A percentile compares a stretch with the other conserved stretches of the same genome.
phyloP scores from a whole-genome alignment of 495 filamentous ascomycete genomes.

The Neurospora pannonica region DNA sequence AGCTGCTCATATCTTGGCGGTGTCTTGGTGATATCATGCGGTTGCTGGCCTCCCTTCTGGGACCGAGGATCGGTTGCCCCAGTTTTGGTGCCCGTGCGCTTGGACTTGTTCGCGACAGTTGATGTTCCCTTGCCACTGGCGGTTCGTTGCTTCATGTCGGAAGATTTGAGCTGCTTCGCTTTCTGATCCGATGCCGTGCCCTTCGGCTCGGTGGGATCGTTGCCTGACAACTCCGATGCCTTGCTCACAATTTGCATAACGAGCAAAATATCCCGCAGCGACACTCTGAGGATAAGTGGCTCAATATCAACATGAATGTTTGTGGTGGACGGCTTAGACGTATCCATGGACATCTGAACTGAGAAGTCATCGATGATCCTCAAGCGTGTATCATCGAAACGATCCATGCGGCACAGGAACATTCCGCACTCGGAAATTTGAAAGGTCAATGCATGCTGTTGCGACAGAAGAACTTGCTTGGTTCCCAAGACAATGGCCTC shows the following conservation, averaged over 20 bases:
- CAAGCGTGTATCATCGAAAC: conserved; percentile 75
- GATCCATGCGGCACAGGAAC: conserved; percentile 98
- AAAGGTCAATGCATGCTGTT: conserved; percentile 87
- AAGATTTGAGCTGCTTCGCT: conserved; percentile 54
- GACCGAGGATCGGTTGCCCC: background rate
- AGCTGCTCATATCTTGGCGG: conserved; percentile 61
- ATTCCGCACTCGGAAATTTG: conserved; percentile 91
- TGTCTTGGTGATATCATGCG: conserved; percentile 26
- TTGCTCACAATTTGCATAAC: conserved; percentile 89
- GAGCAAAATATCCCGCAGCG: conserved; percentile 86
- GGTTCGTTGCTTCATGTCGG: conserved; percentile 50
- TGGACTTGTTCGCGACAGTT: conserved; percentile 39
- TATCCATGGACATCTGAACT: conserved; percentile 80
- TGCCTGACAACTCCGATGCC: conserved; percentile 74
- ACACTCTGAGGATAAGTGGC: conserved; percentile 85
- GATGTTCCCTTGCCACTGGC: conserved; percentile 54
- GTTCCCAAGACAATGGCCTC: conserved; percentile 94
- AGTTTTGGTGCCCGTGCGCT: conserved; percentile 8
- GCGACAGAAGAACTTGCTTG: conserved; percentile 84
- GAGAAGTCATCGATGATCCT: conserved; percentile 96
- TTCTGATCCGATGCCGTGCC: conserved; percentile 39
- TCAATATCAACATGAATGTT: conserved; percentile 82
- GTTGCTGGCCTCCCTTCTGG: conserved; percentile 9
- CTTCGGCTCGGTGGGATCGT: conserved; percentile 35
- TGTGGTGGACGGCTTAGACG: conserved; percentile 56